These are phyloP conservation scores for Gnaphalium uliginosum DNA, from an alignment of 129 eudicot species.

Conservation along the genomic window DNA sequence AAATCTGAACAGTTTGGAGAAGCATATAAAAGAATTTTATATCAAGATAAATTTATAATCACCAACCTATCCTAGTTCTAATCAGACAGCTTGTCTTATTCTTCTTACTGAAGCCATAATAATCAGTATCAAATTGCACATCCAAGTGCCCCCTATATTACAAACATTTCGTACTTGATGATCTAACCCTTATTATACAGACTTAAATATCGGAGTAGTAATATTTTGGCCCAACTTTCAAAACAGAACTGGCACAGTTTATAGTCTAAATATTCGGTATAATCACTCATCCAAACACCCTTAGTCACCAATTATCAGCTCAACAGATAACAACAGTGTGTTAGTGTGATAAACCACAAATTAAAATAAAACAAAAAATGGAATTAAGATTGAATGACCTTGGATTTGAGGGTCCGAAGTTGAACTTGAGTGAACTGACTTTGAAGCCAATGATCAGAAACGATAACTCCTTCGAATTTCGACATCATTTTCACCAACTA, in stretches of 20 bases:
- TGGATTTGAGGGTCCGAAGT: constrained; percentile 73
- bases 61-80: too few relatives aligned
- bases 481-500: constrained; percentile 50
- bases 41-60: too few relatives aligned
- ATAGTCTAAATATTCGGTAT: neutral
- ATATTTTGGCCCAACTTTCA: neutral
- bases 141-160: too few relatives aligned
- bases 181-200: neutral
- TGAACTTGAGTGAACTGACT: constrained; percentile 92
- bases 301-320: neutral
- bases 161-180: neutral
- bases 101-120: too few relatives aligned
- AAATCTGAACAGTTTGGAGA: neutral
- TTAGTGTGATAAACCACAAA: constrained; percentile 11
- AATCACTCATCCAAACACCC: neutral
- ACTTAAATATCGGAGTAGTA: neutral
- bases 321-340: constrained; percentile 11
- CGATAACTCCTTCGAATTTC: constrained; percentile 77
- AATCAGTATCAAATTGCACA: too few relatives aligned
- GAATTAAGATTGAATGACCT: constrained; percentile 35
- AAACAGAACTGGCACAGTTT: neutral
- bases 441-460: constrained; percentile 91
- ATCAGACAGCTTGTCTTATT: too few relatives aligned
- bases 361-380: neutral
- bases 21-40: neutral